Evolutionary conservation across 2,329 filamentous ascomycete genomes (phyloP).

Genomic region (Whalleya microplaca): DNA sequence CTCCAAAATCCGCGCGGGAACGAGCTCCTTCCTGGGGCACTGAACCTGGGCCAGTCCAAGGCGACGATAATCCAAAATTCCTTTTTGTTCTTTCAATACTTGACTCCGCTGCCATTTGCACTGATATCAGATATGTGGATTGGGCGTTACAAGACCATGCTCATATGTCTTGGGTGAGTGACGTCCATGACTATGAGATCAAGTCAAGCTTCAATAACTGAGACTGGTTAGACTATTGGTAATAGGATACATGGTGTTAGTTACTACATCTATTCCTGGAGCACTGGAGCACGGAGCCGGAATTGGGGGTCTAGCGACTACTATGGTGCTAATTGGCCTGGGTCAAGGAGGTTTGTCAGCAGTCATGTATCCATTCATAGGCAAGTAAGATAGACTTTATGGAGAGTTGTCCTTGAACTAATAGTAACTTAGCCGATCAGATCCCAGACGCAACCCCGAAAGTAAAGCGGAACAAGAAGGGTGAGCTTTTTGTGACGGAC

Average conservation of each 20-base stretch:
- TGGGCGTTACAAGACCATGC: constrained; percentile 11
- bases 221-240: too few relatives aligned
- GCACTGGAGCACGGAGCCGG: too few relatives aligned
- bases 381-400: too few relatives aligned
- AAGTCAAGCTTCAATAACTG: too few relatives aligned
- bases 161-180: constrained; percentile 4
- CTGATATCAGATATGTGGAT: constrained; percentile 5
- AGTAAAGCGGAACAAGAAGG: constrained; percentile 1
- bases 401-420: too few relatives aligned
- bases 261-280: too few relatives aligned
- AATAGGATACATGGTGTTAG: too few relatives aligned
- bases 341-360: constrained; percentile 6
- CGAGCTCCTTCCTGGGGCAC: background rate
- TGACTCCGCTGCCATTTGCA: constrained; percentile 2
- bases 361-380: constrained; percentile 10
- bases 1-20: constrained; percentile 5
- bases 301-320: background rate
- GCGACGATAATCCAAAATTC: constrained; percentile 7
- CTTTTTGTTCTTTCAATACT: constrained; percentile 4
- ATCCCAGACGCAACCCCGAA: background rate
- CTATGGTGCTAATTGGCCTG: constrained; percentile 4
- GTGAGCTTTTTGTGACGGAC: constrained; percentile 4
- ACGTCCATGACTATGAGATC: too few relatives aligned
- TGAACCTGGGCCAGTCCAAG: constrained; percentile 3
- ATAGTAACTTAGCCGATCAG: too few relatives aligned